Evolutionary conservation across 2,329 filamentous ascomycete genomes (phyloP).

Genomic region (Colletotrichum sp.): DNA sequence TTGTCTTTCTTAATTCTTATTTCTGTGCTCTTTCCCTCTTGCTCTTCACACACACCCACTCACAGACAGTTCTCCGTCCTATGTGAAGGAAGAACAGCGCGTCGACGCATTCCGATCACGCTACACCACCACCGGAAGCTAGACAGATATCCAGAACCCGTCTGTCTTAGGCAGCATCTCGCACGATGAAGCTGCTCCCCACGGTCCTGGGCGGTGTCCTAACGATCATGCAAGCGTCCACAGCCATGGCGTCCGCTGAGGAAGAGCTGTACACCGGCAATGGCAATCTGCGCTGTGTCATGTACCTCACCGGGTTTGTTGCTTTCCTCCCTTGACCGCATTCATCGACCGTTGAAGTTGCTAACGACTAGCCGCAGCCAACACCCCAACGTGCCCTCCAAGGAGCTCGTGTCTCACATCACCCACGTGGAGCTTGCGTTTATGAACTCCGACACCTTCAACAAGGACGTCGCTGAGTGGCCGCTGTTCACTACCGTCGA

Average conservation of each 20-base stretch:
- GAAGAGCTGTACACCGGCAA: neutral
- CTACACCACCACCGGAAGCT: neutral
- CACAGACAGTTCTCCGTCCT: neutral
- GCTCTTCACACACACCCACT: neutral
- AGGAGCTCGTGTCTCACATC: constrained; percentile 45
- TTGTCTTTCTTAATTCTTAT: neutral
- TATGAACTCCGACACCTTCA: constrained; percentile 59
- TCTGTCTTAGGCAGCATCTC: neutral
- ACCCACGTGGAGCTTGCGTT: constrained; percentile 66
- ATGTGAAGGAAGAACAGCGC: neutral
- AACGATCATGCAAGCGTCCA: neutral
- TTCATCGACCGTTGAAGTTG: neutral
- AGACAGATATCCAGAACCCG: neutral
- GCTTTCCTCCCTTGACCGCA: neutral
- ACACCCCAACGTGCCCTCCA: constrained; percentile 46
- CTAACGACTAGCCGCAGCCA: constrained; percentile 40
- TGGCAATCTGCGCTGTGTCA: constrained; percentile 37
- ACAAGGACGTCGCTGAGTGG: constrained; percentile 46
- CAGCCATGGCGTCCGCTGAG: neutral
- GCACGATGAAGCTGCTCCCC: constrained; percentile 4
- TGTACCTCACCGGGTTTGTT: constrained; percentile 57
- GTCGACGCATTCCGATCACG: neutral
- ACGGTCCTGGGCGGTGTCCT: neutral
- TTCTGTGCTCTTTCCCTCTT: neutral
- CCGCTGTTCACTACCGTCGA: constrained; percentile 59